Evolutionary conservation across 129 eudicot species (phyloP).

Genomic region (Logfia minima): DNA sequence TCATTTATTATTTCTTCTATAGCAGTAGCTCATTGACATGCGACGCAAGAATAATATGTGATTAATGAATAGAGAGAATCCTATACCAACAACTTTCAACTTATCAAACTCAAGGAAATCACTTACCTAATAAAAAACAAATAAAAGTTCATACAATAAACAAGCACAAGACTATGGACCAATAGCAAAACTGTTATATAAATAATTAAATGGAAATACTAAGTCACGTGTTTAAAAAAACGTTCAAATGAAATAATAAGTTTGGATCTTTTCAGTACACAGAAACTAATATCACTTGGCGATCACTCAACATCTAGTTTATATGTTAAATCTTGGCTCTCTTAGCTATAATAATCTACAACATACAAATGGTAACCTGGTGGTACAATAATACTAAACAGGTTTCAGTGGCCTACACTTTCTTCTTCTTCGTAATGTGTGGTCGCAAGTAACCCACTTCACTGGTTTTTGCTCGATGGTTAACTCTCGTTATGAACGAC

Average conservation of each 20-base stretch:
- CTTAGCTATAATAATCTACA: constrained; percentile 10
- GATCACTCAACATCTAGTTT: background rate
- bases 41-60: background rate
- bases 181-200: background rate
- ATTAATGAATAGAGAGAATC: background rate
- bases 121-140: background rate
- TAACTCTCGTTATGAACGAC: background rate
- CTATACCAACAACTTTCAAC: background rate
- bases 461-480: background rate
- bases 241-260: background rate
- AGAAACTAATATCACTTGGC: background rate
- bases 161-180: background rate
- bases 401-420: background rate
- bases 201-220: background rate
- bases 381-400: background rate
- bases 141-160: background rate
- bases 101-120: background rate
- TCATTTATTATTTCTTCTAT: too few relatives aligned
- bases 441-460: constrained; percentile 1
- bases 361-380: background rate
- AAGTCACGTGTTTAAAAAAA: background rate
- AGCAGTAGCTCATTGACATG: background rate
- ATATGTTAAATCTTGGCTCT: constrained; percentile 10
- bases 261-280: background rate
- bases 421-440: background rate